Base-by-base conservation (phyloP, 1,139 yeast genomes). In the Scheffersomyces lignicola region DNA sequence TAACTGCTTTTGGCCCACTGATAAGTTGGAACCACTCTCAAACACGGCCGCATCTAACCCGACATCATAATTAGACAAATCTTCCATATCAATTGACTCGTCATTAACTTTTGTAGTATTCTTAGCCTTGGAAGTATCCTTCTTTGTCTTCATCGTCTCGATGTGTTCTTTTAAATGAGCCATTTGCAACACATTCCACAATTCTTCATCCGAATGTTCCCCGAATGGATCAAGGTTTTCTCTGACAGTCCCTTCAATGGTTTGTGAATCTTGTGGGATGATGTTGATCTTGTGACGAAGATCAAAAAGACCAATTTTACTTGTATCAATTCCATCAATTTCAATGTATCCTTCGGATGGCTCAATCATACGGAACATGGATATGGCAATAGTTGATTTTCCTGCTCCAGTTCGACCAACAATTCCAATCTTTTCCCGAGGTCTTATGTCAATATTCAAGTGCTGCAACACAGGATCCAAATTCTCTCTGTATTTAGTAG, bases 341-440 rank as follows among this genome's bases (percentile, higher is more conserved):
- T 54, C 58, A 29, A 65, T 60, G 32, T 51, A 45, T 3, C 71
- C 71, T 1, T 39, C 24, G 10, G 58, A 49, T 5, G 69, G 60
- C 45, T 65, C 71, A 30, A 65, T 56, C 9, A 65, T 61, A 18
- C 72, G 52, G 52, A 65, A 65, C 10, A 65, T 44, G 1, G 71
- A 69, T 37, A 65, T 51, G 2, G 70, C 58, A 23, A 65, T 52
- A 0, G 69, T 57, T 5, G 69, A 62, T 40, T 65, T 65, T 4
- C 72, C 72, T 3, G 72, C 70, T 6, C 72, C 72, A 3, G 72
- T 65, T 45, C 72, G 49, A 11, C 71, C 71, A 23, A 65, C 70
- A 39, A 65, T 60, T n/a, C 72, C 72, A 31, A 65, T 48, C 42
- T 65, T 65, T 39, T 65, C 70, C 2, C 54, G 43, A 3, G 65